Percentiles rank a stretch among this genome's conserved stretches.
Conservation (phyloP, 257 asterid species). For the Perilla frutescens region DNA sequence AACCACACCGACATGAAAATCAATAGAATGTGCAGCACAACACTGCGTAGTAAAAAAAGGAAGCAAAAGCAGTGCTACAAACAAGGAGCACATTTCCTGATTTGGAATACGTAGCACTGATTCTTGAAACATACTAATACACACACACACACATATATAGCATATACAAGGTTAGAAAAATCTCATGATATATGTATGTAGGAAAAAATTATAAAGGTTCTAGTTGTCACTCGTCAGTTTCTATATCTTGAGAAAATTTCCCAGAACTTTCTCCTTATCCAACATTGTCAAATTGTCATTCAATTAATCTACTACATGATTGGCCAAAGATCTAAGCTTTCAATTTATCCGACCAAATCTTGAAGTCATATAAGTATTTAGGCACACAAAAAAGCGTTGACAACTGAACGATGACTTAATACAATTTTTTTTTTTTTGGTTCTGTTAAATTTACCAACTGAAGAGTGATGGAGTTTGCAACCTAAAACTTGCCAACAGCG, state of each 20-base stretch:
- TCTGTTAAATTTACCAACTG: background rate
- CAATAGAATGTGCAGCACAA: background rate
- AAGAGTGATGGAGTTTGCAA: background rate
- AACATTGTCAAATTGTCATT: background rate
- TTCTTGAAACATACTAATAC: constrained; percentile 10
- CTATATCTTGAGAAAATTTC: background rate
- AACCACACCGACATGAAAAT: constrained; percentile 41
- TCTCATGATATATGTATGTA: background rate
- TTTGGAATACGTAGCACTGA: background rate
- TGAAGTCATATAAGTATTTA: background rate
- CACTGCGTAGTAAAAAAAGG: constrained; percentile 13
- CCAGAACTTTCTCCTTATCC: constrained; percentile 18
- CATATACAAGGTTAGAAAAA: background rate
- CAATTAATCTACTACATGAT: background rate
- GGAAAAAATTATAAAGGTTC: background rate
- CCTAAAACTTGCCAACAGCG: too few relatives aligned
- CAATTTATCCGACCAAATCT: background rate
- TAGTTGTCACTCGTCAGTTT: background rate
- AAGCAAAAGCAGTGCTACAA: constrained; percentile 28
- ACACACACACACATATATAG: background rate
- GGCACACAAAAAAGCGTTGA: background rate
- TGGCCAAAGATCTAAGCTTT: constrained; percentile 3
- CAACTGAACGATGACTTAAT: background rate
- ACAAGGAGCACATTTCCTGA: constrained; percentile 18
- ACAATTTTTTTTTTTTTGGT: background rate